Evolutionary conservation across 257 asterid species (phyloP), one percentile per base, ranked within the genome.

Genomic region (Leptodermis oblonga): DNA sequence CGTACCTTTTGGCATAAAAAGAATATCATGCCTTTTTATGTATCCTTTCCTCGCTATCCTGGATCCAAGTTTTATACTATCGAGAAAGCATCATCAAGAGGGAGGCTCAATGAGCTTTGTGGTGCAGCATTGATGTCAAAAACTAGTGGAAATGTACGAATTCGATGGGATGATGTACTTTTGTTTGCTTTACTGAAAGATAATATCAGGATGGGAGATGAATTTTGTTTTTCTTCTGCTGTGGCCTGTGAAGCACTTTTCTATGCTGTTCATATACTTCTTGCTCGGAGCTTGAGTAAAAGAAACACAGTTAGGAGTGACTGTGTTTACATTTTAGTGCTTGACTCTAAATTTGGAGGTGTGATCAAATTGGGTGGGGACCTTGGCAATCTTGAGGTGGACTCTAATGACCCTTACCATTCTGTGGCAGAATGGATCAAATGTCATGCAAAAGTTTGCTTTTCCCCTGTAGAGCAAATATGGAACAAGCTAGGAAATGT

Each of bases 401-500:
- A 86, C 76, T 74, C 81, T 30, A 79, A 70, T 64, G 68, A 85
- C 65, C 95, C 96, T 0, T 90, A 88, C 75, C 78, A 79, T 74
- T 90, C 92, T 4, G 73, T 85, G 73, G 87, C 80, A 4, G 95
- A 88, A 62, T 90, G 97, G 97, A 81, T 90, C 78, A 75, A 79
- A 7, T 74, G 78, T 55, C 89, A 85, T 73, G 95, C 87, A 0
- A 87, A 88, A 3, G 79, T 90, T 70, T 75, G 84, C 36, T 60
- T 88, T 81, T 86, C 95, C 43, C 84, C 78, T 0, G 81, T 83
- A 0, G 95, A 90, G 61, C 86, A 74, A 45, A 74, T 90, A 69
- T 90, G 97, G 97, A 90, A 88, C 89, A 84, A 82, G 85, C 89
- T 90, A 3, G 97, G 97, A 62, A 90, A 90, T 59, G 95, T 83